Conservation (phyloP, 2,329 filamentous ascomycete genomes). For the Metarhizium album region DNA sequence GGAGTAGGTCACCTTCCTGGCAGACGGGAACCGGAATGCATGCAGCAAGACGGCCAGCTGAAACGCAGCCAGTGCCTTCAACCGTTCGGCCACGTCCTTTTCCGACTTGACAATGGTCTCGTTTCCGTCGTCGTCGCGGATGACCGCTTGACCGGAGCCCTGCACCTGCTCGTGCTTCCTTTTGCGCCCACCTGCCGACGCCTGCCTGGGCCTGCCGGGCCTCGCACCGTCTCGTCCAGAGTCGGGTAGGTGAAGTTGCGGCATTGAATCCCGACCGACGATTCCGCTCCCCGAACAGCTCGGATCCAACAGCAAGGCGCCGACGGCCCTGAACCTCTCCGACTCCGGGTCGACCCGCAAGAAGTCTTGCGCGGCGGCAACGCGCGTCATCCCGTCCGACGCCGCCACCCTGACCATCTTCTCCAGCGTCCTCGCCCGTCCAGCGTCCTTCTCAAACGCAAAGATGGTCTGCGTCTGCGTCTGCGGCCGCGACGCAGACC, state of each 20-base stretch:
- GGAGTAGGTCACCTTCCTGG: constrained; percentile 73
- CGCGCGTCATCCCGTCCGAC: constrained; percentile 51
- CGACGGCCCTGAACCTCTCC: constrained; percentile 56
- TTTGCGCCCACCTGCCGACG: constrained; percentile 26
- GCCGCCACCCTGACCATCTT: constrained; percentile 79
- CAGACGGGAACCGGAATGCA: constrained; percentile 70
- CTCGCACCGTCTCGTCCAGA: constrained; percentile 10
- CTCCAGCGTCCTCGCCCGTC: constrained; percentile 62
- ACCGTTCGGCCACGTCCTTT: constrained; percentile 49
- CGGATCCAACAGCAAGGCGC: constrained; percentile 76
- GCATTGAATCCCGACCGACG: constrained; percentile 72
- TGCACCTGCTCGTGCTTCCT: constrained; percentile 32
- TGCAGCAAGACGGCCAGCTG: constrained; percentile 76
- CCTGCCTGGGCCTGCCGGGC: background rate
- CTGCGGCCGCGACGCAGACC: constrained; percentile 21
- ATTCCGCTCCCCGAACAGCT: constrained; percentile 96
- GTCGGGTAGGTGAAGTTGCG: constrained; percentile 50
- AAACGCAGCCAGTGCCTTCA: constrained; percentile 67
- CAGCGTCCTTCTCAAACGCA: constrained; percentile 68
- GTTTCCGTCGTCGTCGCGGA: constrained; percentile 49
- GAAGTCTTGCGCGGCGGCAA: constrained; percentile 73
- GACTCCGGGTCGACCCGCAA: constrained; percentile 59
- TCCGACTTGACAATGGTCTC: constrained; percentile 40
- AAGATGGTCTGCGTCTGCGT: constrained; percentile 40
- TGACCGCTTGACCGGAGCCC: constrained; percentile 20